Percentiles rank a stretch among this genome's conserved stretches.
Conservation (phyloP, 2,329 filamentous ascomycete species). For the Trichophyton schoenleinii region DNA sequence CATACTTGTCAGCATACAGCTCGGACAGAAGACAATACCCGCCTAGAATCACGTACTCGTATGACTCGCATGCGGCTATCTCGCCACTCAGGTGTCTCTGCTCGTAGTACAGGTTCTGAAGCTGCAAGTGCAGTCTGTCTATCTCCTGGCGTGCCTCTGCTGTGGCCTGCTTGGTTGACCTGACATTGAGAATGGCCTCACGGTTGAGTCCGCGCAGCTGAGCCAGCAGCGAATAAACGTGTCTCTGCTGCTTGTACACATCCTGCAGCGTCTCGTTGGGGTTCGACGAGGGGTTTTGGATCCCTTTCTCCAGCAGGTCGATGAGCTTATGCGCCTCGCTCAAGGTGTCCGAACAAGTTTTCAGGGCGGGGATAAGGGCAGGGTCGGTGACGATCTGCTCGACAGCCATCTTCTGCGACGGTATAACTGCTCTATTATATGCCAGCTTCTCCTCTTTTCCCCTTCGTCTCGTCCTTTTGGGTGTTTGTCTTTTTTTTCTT, state of each 20-base stretch:
- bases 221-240: slow-evolving; percentile 64
- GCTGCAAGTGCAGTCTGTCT: slow-evolving; percentile 76
- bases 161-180: slow-evolving; percentile 75
- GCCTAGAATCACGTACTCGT: slow-evolving; percentile 51
- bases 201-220: slow-evolving; percentile 74
- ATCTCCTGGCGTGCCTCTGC: slow-evolving; percentile 82
- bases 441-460: not conserved
- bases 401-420: slow-evolving; percentile 37
- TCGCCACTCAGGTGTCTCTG: slow-evolving; percentile 82
- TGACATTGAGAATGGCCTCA: slow-evolving; percentile 63
- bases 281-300: slow-evolving; percentile 31
- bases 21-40: not conserved
- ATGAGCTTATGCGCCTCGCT: slow-evolving; percentile 49
- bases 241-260: slow-evolving; percentile 64
- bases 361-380: slow-evolving; percentile 54
- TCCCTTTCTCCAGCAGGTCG: slow-evolving; percentile 36
- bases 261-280: slow-evolving; percentile 43
- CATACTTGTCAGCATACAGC: not conserved
- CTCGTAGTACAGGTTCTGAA: slow-evolving; percentile 95
- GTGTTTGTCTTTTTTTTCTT: not conserved
- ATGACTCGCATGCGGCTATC: slow-evolving; percentile 79
- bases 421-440: not conserved
- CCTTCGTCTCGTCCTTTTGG: not conserved
- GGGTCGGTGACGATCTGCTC: slow-evolving; percentile 51
- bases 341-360: slow-evolving; percentile 60